Percentiles rank a stretch among this genome's conserved stretches.
Evolutionary conservation across 352 stramenopile species (phyloP).

Genomic region (Pythium folliculosum): DNA sequence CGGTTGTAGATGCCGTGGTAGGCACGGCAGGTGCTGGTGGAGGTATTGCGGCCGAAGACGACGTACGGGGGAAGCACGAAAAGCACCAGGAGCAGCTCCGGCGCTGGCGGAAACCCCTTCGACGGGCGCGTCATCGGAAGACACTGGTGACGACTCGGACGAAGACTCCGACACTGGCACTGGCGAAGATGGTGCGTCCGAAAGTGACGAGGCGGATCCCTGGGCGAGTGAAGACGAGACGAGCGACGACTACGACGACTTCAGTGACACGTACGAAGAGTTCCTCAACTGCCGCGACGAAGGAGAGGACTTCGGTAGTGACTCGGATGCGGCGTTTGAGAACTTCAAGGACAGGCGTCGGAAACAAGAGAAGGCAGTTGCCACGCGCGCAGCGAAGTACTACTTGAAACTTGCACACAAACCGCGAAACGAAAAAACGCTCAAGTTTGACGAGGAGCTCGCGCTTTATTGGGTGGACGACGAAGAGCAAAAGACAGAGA

Average conservation of each 20-base stretch:
- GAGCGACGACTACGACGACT: not conserved
- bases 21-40: too few relatives aligned
- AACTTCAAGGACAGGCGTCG: not conserved
- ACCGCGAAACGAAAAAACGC: not conserved
- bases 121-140: too few relatives aligned
- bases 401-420: not conserved
- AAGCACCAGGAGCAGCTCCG: too few relatives aligned
- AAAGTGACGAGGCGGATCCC: not conserved
- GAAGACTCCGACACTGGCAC: too few relatives aligned
- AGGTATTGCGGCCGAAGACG: too few relatives aligned
- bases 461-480: not conserved
- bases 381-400: not conserved
- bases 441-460: not conserved
- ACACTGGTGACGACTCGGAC: too few relatives aligned
- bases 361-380: not conserved
- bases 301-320: too few relatives aligned
- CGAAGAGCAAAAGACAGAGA: not conserved
- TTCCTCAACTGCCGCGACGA: not conserved
- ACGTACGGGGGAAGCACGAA: too few relatives aligned
- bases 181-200: too few relatives aligned
- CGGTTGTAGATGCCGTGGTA: too few relatives aligned
- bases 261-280: not conserved
- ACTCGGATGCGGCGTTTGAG: not conserved
- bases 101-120: too few relatives aligned
- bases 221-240: not conserved